Evolutionary conservation across 192 early-diverging fungal genomes (phyloP).

Genomic region (Diversispora epigaea): DNA sequence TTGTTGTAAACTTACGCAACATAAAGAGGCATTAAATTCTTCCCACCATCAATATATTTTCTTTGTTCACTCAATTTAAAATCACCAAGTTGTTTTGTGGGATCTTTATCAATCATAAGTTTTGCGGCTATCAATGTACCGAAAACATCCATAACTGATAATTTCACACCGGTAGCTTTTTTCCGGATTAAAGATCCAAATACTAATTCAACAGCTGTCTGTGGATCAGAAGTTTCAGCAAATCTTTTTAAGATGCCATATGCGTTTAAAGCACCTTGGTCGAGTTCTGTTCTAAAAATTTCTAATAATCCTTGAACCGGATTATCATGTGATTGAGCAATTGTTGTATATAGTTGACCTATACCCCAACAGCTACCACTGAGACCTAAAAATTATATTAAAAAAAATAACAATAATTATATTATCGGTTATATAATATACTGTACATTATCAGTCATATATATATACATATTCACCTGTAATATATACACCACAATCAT

Average conservation of each 20-base stretch:
- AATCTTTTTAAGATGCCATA: conserved; percentile 37
- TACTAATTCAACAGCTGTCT: conserved; percentile 39
- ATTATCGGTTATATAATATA: too few relatives aligned
- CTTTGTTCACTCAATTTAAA: conserved; percentile 60
- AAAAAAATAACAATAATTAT: conserved; percentile 7
- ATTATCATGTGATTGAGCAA: neutral
- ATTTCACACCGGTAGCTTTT: conserved; percentile 30
- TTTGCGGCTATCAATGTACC: conserved; percentile 50
- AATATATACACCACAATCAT: conserved; percentile 73
- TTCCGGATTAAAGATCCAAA: conserved; percentile 32
- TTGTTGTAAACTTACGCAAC: conserved; percentile 42
- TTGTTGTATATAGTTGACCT: conserved; percentile 13
- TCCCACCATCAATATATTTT: conserved; percentile 53
- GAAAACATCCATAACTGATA: conserved; percentile 41
- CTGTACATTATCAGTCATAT: too few relatives aligned
- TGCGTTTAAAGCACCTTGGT: too few relatives aligned
- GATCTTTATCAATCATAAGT: conserved; percentile 44
- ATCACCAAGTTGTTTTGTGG: conserved; percentile 41
- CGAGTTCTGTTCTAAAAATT: conserved; percentile 36
- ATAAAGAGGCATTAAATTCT: conserved; percentile 75
- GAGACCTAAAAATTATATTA: conserved; percentile 40
- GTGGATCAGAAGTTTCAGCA: conserved; percentile 34
- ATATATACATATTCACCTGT: conserved; percentile 55
- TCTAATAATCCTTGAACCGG: conserved; percentile 32
- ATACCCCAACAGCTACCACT: conserved; percentile 67